Base-by-base conservation (phyloP, 1,139 yeast genomes). In the Kodamaea derodonti region DNA sequence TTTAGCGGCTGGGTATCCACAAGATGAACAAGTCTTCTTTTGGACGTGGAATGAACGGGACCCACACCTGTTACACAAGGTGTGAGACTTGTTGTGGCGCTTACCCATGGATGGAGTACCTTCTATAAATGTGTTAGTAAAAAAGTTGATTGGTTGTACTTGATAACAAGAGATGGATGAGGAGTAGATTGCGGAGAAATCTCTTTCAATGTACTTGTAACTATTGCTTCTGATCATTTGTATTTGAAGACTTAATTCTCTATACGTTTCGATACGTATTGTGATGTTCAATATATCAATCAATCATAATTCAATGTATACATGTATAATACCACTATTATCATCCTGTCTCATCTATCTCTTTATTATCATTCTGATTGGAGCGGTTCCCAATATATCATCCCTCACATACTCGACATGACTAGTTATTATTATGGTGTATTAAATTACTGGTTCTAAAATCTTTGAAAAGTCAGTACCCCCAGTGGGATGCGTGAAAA, bases 51-150 rank as follows among this genome's bases (percentile, higher is more conserved):
- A 92, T 49, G 97, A 84, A 80, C 97, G 95, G 68, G 80, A 77
- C 64, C 97, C 97, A 80, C 99, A 92, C 84, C 97, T 88, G 82
- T 84, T 87, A 82, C 99, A 94, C 76, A 90, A 80, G 69, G 95
- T 85, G 88, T 92, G 99, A 70, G 97, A 84, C 81, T 94, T 94
- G 94, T 86, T 90, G 88, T 92, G 97, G 76, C 95, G 88, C 80
- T 90, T 92, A 84, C 98, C 97, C 81, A 87, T 84, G 72, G 97
- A 87, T 80, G 97, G 95, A 75, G 98, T 92, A 87, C 98, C 98
- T 90, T 92, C 95, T 87, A 65, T 61, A 50, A 40, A 55, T 59
- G 38, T 31, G 46, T 43, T 45, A 43, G 47, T 45, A 43, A 18
- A 18, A 18, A 6, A n/a, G n/a, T n/a, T n/a, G n/a, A 18, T 18